Conservation (phyloP, 129 eudicot genomes). For the Helianthus tuberosus region DNA sequence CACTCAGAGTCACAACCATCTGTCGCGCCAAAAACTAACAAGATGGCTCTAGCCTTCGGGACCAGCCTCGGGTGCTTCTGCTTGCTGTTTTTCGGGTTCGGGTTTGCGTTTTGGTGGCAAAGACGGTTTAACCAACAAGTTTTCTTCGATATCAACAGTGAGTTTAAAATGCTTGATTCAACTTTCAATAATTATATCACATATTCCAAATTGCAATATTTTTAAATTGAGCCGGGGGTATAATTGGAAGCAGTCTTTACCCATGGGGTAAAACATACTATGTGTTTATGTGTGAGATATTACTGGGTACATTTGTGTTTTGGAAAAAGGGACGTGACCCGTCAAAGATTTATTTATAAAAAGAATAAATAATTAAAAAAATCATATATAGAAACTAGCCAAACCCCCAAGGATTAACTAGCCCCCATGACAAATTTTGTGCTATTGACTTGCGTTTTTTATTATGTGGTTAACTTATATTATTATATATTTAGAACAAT, state of each 20-base stretch:
- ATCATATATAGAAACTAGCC: too few species aligned
- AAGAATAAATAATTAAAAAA: too few species aligned
- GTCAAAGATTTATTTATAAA: too few species aligned
- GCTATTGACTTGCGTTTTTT: neutral
- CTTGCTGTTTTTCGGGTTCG: slow-evolving; percentile 71
- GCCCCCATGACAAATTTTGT: too few species aligned
- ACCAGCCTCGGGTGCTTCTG: slow-evolving; percentile 84
- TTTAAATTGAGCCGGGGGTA: too few species aligned
- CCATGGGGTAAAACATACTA: too few species aligned
- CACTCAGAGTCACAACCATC: slow-evolving; percentile 50
- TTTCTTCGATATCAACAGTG: slow-evolving; percentile 78
- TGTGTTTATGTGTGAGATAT: too few species aligned
- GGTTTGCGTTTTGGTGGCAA: slow-evolving; percentile 83
- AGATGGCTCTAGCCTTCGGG: slow-evolving; percentile 83
- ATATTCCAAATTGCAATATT: too few species aligned
- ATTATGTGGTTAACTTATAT: neutral
- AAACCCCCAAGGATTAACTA: too few species aligned
- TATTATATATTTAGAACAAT: slow-evolving; percentile 64
- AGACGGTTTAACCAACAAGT: slow-evolving; percentile 81
- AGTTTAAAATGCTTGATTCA: slow-evolving; percentile 10
- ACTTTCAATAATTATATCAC: neutral
- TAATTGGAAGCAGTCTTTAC: too few species aligned
- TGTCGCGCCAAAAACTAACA: slow-evolving; percentile 56
- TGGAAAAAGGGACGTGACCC: too few species aligned
- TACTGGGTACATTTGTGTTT: too few species aligned